Evolutionary conservation across 805 yeast genomes (phyloP).

Genomic region (Wickerhamiella cacticola): DNA sequence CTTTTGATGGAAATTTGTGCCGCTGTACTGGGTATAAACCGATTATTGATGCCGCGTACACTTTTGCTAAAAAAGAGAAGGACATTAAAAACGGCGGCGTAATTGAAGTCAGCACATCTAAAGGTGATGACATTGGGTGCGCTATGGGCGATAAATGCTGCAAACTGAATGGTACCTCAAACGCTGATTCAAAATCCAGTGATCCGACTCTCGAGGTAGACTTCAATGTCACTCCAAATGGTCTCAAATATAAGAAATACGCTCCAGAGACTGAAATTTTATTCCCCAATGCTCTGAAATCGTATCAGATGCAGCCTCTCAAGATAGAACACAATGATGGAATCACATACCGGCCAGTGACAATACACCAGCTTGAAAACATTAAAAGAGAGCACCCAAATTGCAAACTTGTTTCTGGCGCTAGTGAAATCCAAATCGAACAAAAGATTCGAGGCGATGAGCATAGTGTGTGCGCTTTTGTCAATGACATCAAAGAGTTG

Average conservation of each 20-base stretch:
- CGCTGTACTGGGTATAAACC: conserved; percentile 43
- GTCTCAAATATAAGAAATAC: conserved; percentile 33
- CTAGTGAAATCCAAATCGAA: conserved; percentile 39
- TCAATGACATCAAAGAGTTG: conserved; percentile 36
- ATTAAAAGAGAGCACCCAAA: conserved; percentile 29
- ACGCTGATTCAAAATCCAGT: background rate
- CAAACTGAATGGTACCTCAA: conserved; percentile 19
- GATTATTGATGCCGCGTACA: conserved; percentile 37
- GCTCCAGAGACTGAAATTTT: conserved; percentile 31
- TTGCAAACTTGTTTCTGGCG: conserved; percentile 36
- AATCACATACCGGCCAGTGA: conserved; percentile 37
- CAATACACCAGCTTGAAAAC: conserved; percentile 31
- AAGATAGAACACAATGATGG: conserved; percentile 32
- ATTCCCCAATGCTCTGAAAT: conserved; percentile 32
- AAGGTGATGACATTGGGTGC: conserved; percentile 24
- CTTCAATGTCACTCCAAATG: conserved; percentile 24
- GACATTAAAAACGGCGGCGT: background rate
- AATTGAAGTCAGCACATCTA: conserved; percentile 13
- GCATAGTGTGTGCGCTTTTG: conserved; percentile 33
- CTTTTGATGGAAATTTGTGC: conserved; percentile 39
- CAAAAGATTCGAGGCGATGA: conserved; percentile 35
- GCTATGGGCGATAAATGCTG: conserved; percentile 32
- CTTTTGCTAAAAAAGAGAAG: conserved; percentile 24
- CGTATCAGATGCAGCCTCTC: conserved; percentile 24
- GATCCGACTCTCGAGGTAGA: conserved; percentile 24